A percentile compares a stretch with the other conserved stretches of the same genome.
These are phyloP conservation scores for Decorospora gaudefroyi DNA, from an alignment of 2,329 filamentous ascomycete species.

Conservation along the genomic window DNA sequence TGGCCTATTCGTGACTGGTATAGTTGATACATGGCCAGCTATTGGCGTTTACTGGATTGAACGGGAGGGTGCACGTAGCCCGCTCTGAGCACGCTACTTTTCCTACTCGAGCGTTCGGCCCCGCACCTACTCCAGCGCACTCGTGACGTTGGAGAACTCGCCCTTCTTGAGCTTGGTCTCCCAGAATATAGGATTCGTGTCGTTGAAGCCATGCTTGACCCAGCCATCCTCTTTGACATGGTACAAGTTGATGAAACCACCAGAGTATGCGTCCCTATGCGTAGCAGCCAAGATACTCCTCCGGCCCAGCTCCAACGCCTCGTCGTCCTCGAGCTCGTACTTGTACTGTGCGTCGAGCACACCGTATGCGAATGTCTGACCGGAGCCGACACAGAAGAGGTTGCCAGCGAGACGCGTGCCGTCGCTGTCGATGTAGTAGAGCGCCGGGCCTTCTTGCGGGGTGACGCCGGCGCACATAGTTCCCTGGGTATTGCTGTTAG, in stretches of 20 bases:
- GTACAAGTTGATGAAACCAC: conserved; percentile 98
- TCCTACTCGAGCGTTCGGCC: too few species aligned
- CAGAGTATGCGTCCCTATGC: conserved; percentile 97
- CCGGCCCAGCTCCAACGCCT: conserved; percentile 86
- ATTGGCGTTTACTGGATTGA: too few species aligned
- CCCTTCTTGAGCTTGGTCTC: conserved; percentile 98
- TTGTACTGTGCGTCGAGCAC: conserved; percentile 94
- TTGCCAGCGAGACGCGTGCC: conserved; percentile 91
- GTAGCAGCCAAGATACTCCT: conserved; percentile 94
- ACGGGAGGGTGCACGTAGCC: too few species aligned
- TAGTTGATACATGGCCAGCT: conserved; percentile 1
- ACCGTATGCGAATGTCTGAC: conserved; percentile 98
- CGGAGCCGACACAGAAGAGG: conserved; percentile 96
- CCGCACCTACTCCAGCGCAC: conserved; percentile 68
- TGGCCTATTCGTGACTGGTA: conserved; percentile 14
- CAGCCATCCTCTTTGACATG: conserved; percentile 99
- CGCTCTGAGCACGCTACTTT: too few species aligned
- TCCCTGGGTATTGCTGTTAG: conserved; percentile 55
- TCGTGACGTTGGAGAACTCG: conserved; percentile 95
- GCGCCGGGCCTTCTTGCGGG: conserved; percentile 89
- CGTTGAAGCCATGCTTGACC: conserved; percentile 97
- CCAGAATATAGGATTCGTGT: conserved; percentile 99
- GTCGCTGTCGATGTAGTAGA: conserved; percentile 99
- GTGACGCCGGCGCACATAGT: conserved; percentile 99
- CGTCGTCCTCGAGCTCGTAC: conserved; percentile 84